These are phyloP conservation scores for Tetradesmus obliquus DNA, from an alignment of 139 green algal genomes.

Conservation along the genomic window DNA sequence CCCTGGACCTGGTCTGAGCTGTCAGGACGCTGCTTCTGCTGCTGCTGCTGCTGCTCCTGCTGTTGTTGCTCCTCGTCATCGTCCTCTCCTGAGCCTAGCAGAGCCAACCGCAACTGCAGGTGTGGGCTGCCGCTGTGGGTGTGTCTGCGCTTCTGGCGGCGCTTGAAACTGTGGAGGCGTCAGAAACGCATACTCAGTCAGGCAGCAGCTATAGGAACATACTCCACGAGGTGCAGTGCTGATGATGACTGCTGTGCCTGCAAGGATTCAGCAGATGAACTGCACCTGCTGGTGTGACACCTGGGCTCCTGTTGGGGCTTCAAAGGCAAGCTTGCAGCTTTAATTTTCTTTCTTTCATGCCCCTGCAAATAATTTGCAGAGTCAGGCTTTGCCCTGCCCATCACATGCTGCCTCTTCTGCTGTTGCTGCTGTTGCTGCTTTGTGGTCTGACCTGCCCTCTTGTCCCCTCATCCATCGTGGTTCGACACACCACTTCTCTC, in stretches of 20 bases:
- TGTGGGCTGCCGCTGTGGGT: not conserved
- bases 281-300: not conserved
- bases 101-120: not conserved
- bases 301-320: not conserved
- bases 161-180: conserved; percentile 1
- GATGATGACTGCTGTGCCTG: not conserved
- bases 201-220: not conserved
- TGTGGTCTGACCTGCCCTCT: not conserved
- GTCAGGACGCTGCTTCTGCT: not conserved
- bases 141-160: not conserved
- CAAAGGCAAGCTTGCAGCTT: not conserved
- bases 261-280: not conserved
- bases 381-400: not conserved
- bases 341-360: not conserved
- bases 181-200: not conserved
- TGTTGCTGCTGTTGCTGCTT: not conserved
- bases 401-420: not conserved
- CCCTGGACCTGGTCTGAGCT: not conserved
- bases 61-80: conserved; percentile 14
- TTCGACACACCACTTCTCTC: not conserved
- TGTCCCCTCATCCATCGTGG: not conserved
- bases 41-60: not conserved
- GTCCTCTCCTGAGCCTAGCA: not conserved
- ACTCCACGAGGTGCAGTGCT: not conserved
- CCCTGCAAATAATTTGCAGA: not conserved